These are phyloP conservation scores for Cudoniella acicularis DNA, from an alignment of 495 filamentous ascomycete genomes.

Conservation along the genomic window DNA sequence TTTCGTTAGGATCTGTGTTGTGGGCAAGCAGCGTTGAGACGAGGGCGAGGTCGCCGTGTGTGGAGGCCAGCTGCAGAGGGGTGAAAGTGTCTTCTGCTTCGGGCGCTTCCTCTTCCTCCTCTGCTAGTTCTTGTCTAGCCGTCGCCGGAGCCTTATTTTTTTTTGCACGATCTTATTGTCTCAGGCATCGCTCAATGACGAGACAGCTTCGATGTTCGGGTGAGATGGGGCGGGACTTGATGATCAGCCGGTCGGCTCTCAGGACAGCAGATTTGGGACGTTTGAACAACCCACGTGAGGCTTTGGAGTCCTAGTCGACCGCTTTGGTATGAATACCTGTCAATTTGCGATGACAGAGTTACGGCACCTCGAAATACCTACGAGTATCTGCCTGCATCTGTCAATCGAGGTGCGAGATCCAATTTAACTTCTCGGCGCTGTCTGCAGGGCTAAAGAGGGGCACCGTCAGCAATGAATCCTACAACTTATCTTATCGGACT, in stretches of 20 bases:
- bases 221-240: background rate
- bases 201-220: background rate
- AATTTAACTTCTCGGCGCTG: background rate
- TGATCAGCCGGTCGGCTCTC: background rate
- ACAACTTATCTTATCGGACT: background rate
- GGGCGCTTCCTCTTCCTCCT: background rate
- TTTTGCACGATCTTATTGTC: background rate
- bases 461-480: background rate
- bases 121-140: background rate
- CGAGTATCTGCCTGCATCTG: background rate
- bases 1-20: constrained; percentile 26
- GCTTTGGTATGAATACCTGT: background rate
- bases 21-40: constrained; percentile 19
- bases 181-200: background rate
- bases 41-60: constrained; percentile 16
- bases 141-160: background rate
- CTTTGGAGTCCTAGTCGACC: background rate
- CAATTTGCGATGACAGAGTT: background rate
- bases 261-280: background rate
- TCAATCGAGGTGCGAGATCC: background rate
- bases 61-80: constrained; percentile 24
- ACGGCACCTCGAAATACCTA: background rate
- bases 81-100: constrained; percentile 6
- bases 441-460: background rate
- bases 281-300: background rate